Percentiles rank a stretch among this genome's conserved stretches.
These are phyloP conservation scores for Nemania sp. DNA, from an alignment of 2,329 filamentous ascomycete species.

Conservation along the genomic window DNA sequence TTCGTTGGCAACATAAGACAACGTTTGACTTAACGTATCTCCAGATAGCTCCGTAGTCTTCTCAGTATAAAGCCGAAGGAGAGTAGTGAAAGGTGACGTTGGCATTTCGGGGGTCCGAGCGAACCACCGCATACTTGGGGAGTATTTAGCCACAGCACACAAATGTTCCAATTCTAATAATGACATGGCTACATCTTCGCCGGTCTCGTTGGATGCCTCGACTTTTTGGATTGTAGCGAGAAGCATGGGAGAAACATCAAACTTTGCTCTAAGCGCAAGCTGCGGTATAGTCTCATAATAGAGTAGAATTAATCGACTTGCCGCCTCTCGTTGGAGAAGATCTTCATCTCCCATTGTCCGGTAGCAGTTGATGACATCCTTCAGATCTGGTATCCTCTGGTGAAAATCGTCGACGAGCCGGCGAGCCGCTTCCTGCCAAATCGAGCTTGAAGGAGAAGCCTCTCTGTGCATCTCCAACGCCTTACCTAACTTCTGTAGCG, in stretches of 20 bases:
- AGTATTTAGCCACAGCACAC: slow-evolving; percentile 82
- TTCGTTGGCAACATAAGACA: slow-evolving; percentile 72
- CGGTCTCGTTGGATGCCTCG: slow-evolving; percentile 64
- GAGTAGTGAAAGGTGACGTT: slow-evolving; percentile 77
- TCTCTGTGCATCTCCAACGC: slow-evolving; percentile 72
- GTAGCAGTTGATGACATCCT: slow-evolving; percentile 81
- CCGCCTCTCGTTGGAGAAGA: slow-evolving; percentile 79
- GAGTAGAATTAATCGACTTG: slow-evolving; percentile 81
- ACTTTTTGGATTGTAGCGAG: slow-evolving; percentile 74
- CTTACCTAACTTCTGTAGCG: slow-evolving; percentile 80
- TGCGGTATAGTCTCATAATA: slow-evolving; percentile 88
- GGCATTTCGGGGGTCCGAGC: slow-evolving; percentile 74
- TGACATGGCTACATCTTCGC: slow-evolving; percentile 65
- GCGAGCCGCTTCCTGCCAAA: slow-evolving; percentile 78
- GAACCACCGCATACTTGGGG: slow-evolving; percentile 92
- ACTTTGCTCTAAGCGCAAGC: slow-evolving; percentile 82
- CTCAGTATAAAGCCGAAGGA: slow-evolving; percentile 70
- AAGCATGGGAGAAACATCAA: slow-evolving; percentile 85
- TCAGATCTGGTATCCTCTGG: slow-evolving; percentile 82
- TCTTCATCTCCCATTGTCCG: slow-evolving; percentile 76
- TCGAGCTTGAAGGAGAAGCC: slow-evolving; percentile 57
- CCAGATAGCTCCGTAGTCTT: slow-evolving; percentile 62
- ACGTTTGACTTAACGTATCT: slow-evolving; percentile 64
- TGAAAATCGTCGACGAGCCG: slow-evolving; percentile 80
- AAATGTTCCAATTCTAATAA: slow-evolving; percentile 84